phyloP scores from a whole-genome alignment of 2,329 filamentous ascomycete species.

The Eutypella sp. region DNA sequence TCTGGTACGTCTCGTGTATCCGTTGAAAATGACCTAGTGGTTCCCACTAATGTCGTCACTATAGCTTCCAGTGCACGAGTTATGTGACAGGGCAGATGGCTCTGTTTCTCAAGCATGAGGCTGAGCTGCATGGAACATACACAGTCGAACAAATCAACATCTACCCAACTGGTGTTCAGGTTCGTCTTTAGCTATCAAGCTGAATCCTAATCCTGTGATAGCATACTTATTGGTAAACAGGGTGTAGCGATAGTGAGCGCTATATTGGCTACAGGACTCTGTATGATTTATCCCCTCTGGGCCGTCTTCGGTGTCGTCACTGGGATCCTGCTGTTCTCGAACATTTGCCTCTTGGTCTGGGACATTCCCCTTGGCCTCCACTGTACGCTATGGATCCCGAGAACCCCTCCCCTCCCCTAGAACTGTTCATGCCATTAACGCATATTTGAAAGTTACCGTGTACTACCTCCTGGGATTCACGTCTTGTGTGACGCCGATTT shows the following conservation, averaged over 20 bases:
- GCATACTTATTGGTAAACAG: constrained; percentile 5
- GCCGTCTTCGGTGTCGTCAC: constrained; percentile 21
- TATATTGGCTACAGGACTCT: constrained; percentile 23
- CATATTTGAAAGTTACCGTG: constrained; percentile 4
- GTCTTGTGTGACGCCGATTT: constrained; percentile 18
- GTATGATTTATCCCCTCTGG: constrained; percentile 30
- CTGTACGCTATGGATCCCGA: too few species aligned
- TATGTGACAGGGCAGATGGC: constrained; percentile 16
- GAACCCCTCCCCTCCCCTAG: neutral
- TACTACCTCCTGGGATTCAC: constrained; percentile 20
- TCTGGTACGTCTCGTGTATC: constrained; percentile 14
- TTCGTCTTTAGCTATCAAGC: too few species aligned
- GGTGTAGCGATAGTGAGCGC: constrained; percentile 22
- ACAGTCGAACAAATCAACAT: constrained; percentile 15
- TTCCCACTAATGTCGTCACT: neutral
- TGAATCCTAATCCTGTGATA: too few species aligned
- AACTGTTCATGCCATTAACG: neutral
- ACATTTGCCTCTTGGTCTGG: constrained; percentile 15
- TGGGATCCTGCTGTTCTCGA: constrained; percentile 12
- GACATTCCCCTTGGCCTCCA: constrained; percentile 13
- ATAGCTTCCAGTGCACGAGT: constrained; percentile 9
- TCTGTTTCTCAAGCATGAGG: constrained; percentile 14
- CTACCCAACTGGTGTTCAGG: constrained; percentile 15
- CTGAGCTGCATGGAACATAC: constrained; percentile 7
- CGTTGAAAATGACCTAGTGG: too few species aligned